These are phyloP conservation scores for Malus hybrid DNA, from an alignment of 331 rosid genomes.

Conservation along the genomic window DNA sequence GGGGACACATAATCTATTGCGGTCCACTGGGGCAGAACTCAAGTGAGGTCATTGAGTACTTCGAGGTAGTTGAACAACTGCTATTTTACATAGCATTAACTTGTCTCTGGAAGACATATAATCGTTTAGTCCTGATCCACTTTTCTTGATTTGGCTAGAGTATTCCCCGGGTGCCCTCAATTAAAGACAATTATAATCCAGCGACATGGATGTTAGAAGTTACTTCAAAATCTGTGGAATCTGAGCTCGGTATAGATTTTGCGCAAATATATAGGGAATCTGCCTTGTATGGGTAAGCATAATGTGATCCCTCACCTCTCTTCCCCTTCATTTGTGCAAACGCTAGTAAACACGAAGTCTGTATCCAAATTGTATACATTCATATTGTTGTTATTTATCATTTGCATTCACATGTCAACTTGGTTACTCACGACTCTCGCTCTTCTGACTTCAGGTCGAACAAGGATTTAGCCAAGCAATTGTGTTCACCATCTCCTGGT, in stretches of 20 bases:
- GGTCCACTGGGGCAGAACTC: constrained; percentile 71
- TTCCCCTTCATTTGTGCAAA: background rate
- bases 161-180: constrained; percentile 42
- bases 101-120: background rate
- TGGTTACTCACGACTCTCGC: background rate
- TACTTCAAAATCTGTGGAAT: constrained; percentile 31
- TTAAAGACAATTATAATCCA: constrained; percentile 51
- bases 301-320: background rate
- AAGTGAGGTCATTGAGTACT: constrained; percentile 51
- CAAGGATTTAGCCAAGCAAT: constrained; percentile 29
- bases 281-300: constrained; percentile 27
- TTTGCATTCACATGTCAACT: background rate
- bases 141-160: constrained; percentile 18
- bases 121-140: background rate
- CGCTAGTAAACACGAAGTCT: too few relatives aligned
- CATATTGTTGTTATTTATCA: too few relatives aligned
- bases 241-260: constrained; percentile 41
- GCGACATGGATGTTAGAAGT: constrained; percentile 69
- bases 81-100: too few relatives aligned
- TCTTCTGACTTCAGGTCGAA: background rate
- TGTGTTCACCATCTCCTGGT: constrained; percentile 33
- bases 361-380: too few relatives aligned
- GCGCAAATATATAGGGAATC: constrained; percentile 40
- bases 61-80: constrained; percentile 33
- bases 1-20: constrained; percentile 67